A percentile compares a stretch with the other conserved stretches of the same genome.
Conservation (phyloP, 2,329 filamentous ascomycete species). For the Exophiala aquamarina region DNA sequence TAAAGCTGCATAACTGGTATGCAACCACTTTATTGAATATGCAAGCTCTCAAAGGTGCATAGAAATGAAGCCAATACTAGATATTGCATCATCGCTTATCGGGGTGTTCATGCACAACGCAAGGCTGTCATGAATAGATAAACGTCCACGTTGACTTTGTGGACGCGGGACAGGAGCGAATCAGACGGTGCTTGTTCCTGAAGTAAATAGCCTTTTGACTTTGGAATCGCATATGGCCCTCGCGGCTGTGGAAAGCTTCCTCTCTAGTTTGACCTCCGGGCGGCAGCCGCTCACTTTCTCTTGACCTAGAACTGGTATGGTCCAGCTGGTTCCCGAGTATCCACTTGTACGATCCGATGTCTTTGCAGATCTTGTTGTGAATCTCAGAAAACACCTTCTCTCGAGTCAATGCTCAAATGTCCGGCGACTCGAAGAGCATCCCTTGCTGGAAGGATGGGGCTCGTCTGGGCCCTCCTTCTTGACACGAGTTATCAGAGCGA, state of each 20-base stretch:
- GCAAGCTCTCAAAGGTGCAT: too few species aligned
- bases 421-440: conserved; percentile 11
- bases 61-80: too few species aligned
- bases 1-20: conserved; percentile 4
- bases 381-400: too few species aligned
- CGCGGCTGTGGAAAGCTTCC: too few species aligned
- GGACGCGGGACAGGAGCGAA: not conserved
- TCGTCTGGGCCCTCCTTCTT: conserved; percentile 2
- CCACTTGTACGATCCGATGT: too few species aligned
- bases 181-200: conserved; percentile 1
- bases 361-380: not conserved
- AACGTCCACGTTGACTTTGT: too few species aligned
- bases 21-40: conserved; percentile 26
- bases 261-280: too few species aligned
- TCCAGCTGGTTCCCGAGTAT: too few species aligned
- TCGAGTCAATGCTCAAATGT: conserved; percentile 12
- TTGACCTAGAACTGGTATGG: too few species aligned
- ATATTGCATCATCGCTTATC: conserved; percentile 14
- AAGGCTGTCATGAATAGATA: conserved; percentile 7
- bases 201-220: conserved; percentile 1
- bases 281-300: too few species aligned
- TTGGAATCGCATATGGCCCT: too few species aligned
- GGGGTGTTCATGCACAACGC: conserved; percentile 1
- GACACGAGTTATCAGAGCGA: too few species aligned
- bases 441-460: conserved; percentile 19